A percentile compares a stretch with the other conserved stretches of the same genome.
Evolutionary conservation across 768 basidiomycete genomes (phyloP).

Genomic region (Leucocoprinus birnbaumii): DNA sequence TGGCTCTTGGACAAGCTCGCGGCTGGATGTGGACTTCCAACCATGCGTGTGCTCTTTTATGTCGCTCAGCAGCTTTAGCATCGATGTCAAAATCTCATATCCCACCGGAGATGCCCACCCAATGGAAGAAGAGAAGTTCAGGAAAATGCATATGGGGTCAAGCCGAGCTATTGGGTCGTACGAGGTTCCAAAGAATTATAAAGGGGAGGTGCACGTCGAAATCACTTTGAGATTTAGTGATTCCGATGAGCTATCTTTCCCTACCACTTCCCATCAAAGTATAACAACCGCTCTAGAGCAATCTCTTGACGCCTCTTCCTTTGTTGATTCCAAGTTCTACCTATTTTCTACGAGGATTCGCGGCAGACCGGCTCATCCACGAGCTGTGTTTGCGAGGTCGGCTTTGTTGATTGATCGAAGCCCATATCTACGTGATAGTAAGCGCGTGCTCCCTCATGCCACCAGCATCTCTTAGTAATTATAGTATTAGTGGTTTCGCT

Average conservation of each 20-base stretch:
- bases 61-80: too few relatives aligned
- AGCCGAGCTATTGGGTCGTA: too few relatives aligned
- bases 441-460: not conserved
- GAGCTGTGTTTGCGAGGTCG: conserved; percentile 5
- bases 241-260: not conserved
- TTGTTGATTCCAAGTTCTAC: conserved; percentile 12
- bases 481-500: too few relatives aligned
- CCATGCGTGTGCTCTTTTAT: too few relatives aligned
- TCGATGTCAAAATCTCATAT: too few relatives aligned
- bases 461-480: too few relatives aligned
- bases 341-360: conserved; percentile 4
- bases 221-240: not conserved
- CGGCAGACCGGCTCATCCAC: not conserved
- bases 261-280: not conserved
- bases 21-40: too few relatives aligned
- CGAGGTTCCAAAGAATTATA: not conserved
- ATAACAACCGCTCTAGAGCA: not conserved
- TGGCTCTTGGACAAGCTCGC: too few relatives aligned
- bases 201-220: not conserved
- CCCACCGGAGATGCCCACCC: too few relatives aligned
- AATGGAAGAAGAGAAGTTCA: too few relatives aligned
- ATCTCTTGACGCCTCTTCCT: conserved; percentile 1
- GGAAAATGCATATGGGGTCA: too few relatives aligned
- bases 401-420: not conserved
- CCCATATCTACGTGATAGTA: conserved; percentile 1